Percentiles rank a stretch among this genome's conserved stretches.
These are phyloP conservation scores for Neonectria coccinea DNA, from an alignment of 2,329 filamentous ascomycete genomes.

Conservation along the genomic window DNA sequence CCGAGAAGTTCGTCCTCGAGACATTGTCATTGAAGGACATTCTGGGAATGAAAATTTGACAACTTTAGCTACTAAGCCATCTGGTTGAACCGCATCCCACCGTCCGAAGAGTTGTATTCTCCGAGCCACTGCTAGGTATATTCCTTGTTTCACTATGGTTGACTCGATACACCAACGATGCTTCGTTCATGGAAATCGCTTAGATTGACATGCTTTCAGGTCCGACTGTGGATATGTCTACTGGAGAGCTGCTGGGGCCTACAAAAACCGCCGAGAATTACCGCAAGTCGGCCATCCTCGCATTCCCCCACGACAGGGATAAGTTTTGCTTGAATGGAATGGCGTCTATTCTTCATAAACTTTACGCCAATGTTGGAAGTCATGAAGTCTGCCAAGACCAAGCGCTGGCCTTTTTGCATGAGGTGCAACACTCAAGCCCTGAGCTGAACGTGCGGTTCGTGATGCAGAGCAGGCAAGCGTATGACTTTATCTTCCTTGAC, in stretches of 20 bases:
- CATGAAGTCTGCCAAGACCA: slow-evolving; percentile 32
- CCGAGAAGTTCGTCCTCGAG: slow-evolving; percentile 35
- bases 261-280: not conserved
- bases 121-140: slow-evolving; percentile 42
- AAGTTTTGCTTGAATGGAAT: slow-evolving; percentile 20
- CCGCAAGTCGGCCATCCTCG: not conserved
- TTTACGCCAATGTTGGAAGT: slow-evolving; percentile 27
- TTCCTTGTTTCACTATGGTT: slow-evolving; percentile 50
- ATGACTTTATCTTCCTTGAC: slow-evolving; percentile 32
- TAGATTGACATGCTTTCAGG: slow-evolving; percentile 29
- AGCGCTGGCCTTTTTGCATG: slow-evolving; percentile 4
- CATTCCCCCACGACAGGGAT: slow-evolving; percentile 26
- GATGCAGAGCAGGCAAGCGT: slow-evolving; percentile 13
- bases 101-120: slow-evolving; percentile 31
- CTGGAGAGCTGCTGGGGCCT: not conserved
- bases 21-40: slow-evolving; percentile 50
- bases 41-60: slow-evolving; percentile 50
- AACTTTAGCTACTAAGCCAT: slow-evolving; percentile 47
- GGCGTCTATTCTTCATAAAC: not conserved
- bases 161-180: slow-evolving; percentile 2
- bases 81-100: slow-evolving; percentile 45
- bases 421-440: slow-evolving; percentile 26
- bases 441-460: slow-evolving; percentile 22
- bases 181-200: slow-evolving; percentile 22
- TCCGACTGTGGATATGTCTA: slow-evolving; percentile 13